A percentile compares a stretch with the other conserved stretches of the same genome.
Evolutionary conservation across 2,329 filamentous ascomycete genomes (phyloP).

Genomic region (Parastagonospora avenae): DNA sequence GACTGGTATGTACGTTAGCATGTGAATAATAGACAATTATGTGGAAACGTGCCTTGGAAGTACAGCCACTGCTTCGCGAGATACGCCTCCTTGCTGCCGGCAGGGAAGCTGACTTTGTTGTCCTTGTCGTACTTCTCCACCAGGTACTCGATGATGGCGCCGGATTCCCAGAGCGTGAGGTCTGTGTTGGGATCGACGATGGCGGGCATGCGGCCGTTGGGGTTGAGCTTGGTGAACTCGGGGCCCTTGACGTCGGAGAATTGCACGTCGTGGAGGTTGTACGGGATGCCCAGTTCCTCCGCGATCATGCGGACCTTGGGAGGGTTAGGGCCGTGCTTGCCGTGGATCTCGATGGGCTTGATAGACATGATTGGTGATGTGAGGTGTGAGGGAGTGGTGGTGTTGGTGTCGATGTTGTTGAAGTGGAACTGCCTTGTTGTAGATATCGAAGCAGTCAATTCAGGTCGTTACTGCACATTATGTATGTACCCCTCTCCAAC

Average conservation of each 20-base stretch:
- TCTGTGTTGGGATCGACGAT: constrained; percentile 54
- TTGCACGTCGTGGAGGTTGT: constrained; percentile 43
- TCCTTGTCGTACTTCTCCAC: constrained; percentile 53
- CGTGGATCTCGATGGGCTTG: constrained; percentile 30
- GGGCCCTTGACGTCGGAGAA: constrained; percentile 50
- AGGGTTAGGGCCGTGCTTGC: constrained; percentile 45
- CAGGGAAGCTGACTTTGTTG: constrained; percentile 43
- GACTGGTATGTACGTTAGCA: not conserved
- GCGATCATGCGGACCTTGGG: constrained; percentile 54
- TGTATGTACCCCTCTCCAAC: too few species aligned
- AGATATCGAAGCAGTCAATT: too few species aligned
- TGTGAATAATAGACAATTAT: not conserved
- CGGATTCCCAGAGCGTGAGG: constrained; percentile 52
- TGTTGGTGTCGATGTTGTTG: not conserved
- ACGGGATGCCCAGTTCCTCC: constrained; percentile 51
- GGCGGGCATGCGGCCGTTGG: constrained; percentile 50
- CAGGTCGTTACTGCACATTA: too few species aligned
- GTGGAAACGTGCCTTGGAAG: constrained; percentile 43
- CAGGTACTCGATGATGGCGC: constrained; percentile 53
- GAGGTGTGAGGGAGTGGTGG: not conserved
- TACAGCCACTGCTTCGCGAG: constrained; percentile 52
- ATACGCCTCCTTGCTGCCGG: constrained; percentile 43
- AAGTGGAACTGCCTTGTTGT: too few species aligned
- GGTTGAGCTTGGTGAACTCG: constrained; percentile 48
- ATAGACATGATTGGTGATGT: constrained; percentile 6